Base-by-base conservation (phyloP, 169 alveolate genomes). In the Plasmodium vinckei region DNA sequence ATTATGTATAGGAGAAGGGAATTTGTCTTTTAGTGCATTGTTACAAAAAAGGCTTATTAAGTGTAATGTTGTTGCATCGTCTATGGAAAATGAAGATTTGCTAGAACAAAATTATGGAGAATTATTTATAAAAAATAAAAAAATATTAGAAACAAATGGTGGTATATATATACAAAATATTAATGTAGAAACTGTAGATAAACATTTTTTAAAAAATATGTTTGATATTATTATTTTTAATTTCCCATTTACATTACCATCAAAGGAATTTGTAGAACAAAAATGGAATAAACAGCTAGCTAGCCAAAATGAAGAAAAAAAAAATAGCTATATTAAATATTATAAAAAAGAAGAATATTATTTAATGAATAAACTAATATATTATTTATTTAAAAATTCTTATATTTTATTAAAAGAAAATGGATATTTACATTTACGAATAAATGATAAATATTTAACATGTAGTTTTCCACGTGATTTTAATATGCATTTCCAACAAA, bases 1-100 rank as follows among this genome's bases (percentile, higher is more conserved):
- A 12, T 63, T 75, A 63, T 75, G 88, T 63, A 67, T 75, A 42
- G 88, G 88, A 1, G 88, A 75, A 63, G 75, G 73, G 0, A 75
- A 75, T 19, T 44, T 75, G 23, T 75, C 88, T 0, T 75, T 75
- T 44, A 75, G 88, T 63, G 44, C 67, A 12, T 17, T 75, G 15
- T 21, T 75, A 19, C 88, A 75, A 56, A 75, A 21, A 23, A 60
- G 63, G 9, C 56, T 75, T 23, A 9, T 39, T 5, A 13, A 10
- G 21, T 63, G 88, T 15, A 64, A 61, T 44, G 75, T 75, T 12
- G 77, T 75, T 9, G 73, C 88, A 4, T 61, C 88, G 1, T 75
- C 77, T 3, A 47, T 49, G 73, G 88, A 75, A 39, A 46, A 54
- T 42, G 49, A 47, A 47, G 9, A 15, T 25, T 21, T 15, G 42